These are phyloP conservation scores for Phallus indusiatus DNA, from an alignment of 768 basidiomycete genomes.

Conservation along the genomic window DNA sequence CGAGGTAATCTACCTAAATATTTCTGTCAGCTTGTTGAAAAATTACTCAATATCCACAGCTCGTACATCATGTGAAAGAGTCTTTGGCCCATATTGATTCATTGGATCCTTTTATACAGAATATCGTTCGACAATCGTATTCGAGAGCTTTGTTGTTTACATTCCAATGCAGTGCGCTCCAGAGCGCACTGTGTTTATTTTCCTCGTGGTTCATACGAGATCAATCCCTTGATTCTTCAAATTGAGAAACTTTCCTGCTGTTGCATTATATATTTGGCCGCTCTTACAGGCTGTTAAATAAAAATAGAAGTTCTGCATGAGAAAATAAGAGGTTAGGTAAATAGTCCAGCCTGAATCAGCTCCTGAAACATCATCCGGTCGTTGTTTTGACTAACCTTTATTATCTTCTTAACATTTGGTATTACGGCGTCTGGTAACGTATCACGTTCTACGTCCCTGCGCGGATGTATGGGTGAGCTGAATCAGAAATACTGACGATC, in stretches of 20 bases:
- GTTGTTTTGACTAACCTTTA: too few relatives aligned
- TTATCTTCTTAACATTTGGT: too few relatives aligned
- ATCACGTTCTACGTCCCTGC: too few relatives aligned
- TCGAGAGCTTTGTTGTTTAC: constrained; percentile 37
- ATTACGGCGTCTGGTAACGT: too few relatives aligned
- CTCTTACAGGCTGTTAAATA: too few relatives aligned
- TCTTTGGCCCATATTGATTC: constrained; percentile 38
- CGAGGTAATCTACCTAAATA: constrained; percentile 29
- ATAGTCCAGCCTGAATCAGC: too few relatives aligned
- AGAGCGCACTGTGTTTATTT: background rate
- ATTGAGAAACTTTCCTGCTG: background rate
- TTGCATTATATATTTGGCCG: background rate
- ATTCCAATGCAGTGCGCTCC: constrained; percentile 19
- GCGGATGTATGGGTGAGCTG: too few relatives aligned
- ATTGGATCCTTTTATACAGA: constrained; percentile 30
- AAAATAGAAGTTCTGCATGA: too few relatives aligned
- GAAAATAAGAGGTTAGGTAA: too few relatives aligned
- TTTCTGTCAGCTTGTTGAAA: background rate
- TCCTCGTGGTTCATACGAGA: background rate
- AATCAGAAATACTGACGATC: too few relatives aligned
- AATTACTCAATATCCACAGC: constrained; percentile 21
- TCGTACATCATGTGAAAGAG: constrained; percentile 39
- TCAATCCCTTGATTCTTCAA: background rate
- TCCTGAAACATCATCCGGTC: too few relatives aligned
- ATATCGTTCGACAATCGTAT: constrained; percentile 21